Percentiles rank a stretch among this genome's conserved stretches.
Evolutionary conservation across 2,329 filamentous ascomycete species (phyloP).

Genomic region (Aspergillus ochraceoroseus): DNA sequence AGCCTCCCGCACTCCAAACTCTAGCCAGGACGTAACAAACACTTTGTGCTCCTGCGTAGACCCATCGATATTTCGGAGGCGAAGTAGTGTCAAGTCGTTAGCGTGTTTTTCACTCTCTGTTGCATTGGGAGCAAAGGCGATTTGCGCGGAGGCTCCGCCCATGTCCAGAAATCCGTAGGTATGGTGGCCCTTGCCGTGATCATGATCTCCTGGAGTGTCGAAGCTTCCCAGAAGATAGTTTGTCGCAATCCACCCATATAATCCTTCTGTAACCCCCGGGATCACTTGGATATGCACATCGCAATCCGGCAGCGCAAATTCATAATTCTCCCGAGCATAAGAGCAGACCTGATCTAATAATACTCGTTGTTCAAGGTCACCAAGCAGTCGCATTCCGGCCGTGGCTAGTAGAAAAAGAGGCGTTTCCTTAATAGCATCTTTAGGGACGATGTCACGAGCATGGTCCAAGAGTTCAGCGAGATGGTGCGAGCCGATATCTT

Average conservation of each 20-base stretch:
- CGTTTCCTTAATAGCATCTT: slow-evolving; percentile 71
- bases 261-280: slow-evolving; percentile 85
- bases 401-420: slow-evolving; percentile 94
- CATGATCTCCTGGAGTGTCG: slow-evolving; percentile 66
- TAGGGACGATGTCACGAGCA: slow-evolving; percentile 71
- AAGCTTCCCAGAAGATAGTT: slow-evolving; percentile 94
- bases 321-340: slow-evolving; percentile 70
- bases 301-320: slow-evolving; percentile 87
- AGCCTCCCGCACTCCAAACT: slow-evolving; percentile 94
- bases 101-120: slow-evolving; percentile 88
- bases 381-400: slow-evolving; percentile 85
- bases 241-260: slow-evolving; percentile 96
- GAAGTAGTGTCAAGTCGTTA: slow-evolving; percentile 78
- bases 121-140: slow-evolving; percentile 90
- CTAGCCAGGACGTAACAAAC: slow-evolving; percentile 94
- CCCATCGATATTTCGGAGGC: slow-evolving; percentile 78
- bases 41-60: slow-evolving; percentile 74
- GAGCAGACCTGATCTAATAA: slow-evolving; percentile 75
- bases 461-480: slow-evolving; percentile 74
- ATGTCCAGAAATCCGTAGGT: slow-evolving; percentile 98
- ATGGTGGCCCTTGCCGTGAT: slow-evolving; percentile 80
- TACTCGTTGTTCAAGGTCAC: slow-evolving; percentile 64
- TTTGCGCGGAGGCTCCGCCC: slow-evolving; percentile 96
- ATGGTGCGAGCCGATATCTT: slow-evolving; percentile 74
- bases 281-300: slow-evolving; percentile 87